A percentile compares a stretch with the other conserved stretches of the same genome.
phyloP scores from a whole-genome alignment of 2,329 filamentous ascomycete genomes.

The Pyricularia pennisetigena region DNA sequence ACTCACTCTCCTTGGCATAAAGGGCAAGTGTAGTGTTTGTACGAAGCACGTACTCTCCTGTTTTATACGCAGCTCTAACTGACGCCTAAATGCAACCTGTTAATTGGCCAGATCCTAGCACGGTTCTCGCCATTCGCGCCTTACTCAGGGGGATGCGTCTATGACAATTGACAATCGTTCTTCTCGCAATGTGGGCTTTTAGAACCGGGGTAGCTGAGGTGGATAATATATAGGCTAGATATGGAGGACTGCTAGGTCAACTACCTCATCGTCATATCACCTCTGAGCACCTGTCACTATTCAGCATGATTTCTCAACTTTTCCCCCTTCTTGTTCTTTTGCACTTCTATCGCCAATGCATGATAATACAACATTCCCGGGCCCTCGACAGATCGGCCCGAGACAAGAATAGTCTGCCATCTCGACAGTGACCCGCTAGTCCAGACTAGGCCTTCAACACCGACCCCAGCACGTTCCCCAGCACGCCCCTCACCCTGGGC shows the following conservation, averaged over 20 bases:
- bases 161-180: no score
- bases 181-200: no score
- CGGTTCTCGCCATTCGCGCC: no score
- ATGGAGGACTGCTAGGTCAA: not conserved
- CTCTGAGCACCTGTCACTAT: not conserved
- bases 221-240: not conserved
- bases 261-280: not conserved
- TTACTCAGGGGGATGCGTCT: no score
- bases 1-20: no score
- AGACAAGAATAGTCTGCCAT: not conserved
- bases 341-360: not conserved
- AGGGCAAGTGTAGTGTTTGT: no score
- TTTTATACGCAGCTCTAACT: no score
- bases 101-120: no score
- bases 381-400: not conserved
- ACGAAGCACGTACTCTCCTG: no score
- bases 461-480: conserved; percentile 49
- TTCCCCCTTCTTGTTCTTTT: not conserved
- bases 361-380: not conserved
- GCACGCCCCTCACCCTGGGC: conserved; percentile 53
- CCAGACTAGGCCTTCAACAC: conserved; percentile 27
- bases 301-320: not conserved
- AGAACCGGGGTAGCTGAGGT: no score
- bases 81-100: no score
- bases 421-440: not conserved